Percentiles rank a stretch among this genome's conserved stretches.
phyloP scores from a whole-genome alignment of 202 grass and related monocot species.

The Setaria viridis region DNA sequence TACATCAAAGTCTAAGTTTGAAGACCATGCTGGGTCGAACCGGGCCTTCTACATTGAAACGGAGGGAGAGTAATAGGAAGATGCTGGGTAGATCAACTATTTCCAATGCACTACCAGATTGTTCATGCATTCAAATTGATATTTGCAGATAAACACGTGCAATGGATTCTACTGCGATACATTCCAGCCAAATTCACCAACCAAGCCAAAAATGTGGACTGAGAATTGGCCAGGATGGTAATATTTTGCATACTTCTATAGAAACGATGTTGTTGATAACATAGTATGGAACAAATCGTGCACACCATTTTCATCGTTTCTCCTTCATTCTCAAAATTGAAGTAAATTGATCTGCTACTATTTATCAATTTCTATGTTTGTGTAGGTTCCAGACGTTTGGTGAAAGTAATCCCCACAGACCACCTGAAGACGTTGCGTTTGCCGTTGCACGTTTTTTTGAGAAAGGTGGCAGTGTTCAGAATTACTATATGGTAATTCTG shows the following conservation, averaged over 20 bases:
- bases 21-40: no score
- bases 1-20: no score
- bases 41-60: no score
- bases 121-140: background rate
- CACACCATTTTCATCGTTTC: background rate
- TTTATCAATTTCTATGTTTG: conserved; percentile 28
- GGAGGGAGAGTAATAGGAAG: no score
- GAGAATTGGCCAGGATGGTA: conserved; percentile 99
- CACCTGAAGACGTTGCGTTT: conserved; percentile 96
- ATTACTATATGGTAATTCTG: conserved; percentile 88
- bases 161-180: conserved; percentile 89
- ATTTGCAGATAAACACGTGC: conserved; percentile 97
- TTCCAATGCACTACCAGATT: no score
- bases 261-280: background rate
- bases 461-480: conserved; percentile 92
- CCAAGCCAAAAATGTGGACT: conserved; percentile 98
- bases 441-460: conserved; percentile 93
- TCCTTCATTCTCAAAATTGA: background rate
- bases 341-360: conserved; percentile 18
- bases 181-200: conserved; percentile 82
- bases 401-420: conserved; percentile 83
- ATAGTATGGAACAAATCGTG: conserved; percentile 16
- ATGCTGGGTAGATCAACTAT: no score
- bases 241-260: conserved; percentile 29
- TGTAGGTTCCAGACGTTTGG: conserved; percentile 97